Evolutionary conservation across 306 rosid genomes (phyloP), one percentile per base, ranked within the genome.

Genomic region (Trichosanthes truncata): DNA sequence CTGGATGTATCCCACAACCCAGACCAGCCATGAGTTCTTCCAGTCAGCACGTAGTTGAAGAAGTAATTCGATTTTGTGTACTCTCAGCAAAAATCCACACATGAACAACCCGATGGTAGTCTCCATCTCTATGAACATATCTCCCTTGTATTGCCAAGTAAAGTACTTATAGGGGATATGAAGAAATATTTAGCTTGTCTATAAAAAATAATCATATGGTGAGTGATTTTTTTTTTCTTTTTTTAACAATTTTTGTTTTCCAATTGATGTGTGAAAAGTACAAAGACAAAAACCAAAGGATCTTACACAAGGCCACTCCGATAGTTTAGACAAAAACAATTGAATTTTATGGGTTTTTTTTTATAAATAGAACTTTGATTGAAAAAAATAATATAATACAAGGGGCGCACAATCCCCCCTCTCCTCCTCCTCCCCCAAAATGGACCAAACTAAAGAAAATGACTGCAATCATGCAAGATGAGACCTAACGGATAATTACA

Each of bases 91-190:
- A 95, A 77, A 95, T 89, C 96, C 98, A 92, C 63, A 91, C 91
- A 55, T 95, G 98, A 79, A 92, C 98, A n/a, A 92, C 93, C 52
- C 96, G 86, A 80, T 95, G 98, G 88, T 92, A 95, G 84, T 95
- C 97, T 66, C 98, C 98, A 59, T 95, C 96, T 65, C 93, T 89
- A 88, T 91, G 98, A 82, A 92, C 93, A 51, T n/a, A n/a, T 81
- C 85, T 36, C 89, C 84, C 80, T 97, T 94, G 76, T 8, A 74
- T 49, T 49, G 41, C 7, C 60, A 25, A 74, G 41, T 15, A 9
- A 49, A 46, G 25, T 45, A 25, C 46, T 74, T 48, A 31, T 26
- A 21, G 26, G 14, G 13, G 60, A 13, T 25, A 72, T 25, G 35
- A 21, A 71, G 2, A 63, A 63, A 31, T 23, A 29, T 26, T 23